These are phyloP conservation scores for Litsea cubeba DNA, from an alignment of 164 flowering plant genomes.

Conservation along the genomic window DNA sequence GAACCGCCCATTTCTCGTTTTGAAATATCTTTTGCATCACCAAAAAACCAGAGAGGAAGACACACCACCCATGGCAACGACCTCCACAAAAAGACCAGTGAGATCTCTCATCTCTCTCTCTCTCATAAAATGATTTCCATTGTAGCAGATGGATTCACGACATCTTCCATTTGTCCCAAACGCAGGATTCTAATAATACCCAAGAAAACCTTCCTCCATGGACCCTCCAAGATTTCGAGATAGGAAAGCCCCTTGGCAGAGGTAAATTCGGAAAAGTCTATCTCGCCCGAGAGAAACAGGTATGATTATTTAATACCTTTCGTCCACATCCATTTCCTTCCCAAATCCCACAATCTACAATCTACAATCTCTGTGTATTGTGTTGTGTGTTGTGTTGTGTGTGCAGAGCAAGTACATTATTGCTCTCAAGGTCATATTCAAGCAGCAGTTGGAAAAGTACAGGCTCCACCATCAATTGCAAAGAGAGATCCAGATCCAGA, in stretches of 20 bases:
- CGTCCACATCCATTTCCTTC: neutral
- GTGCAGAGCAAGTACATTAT: conserved; percentile 37
- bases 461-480: conserved; percentile 60
- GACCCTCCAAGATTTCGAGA: conserved; percentile 59
- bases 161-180: neutral
- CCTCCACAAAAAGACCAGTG: too few relatives aligned
- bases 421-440: conserved; percentile 86
- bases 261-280: conserved; percentile 93
- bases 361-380: neutral
- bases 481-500: conserved; percentile 91
- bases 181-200: conserved; percentile 4
- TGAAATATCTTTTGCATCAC: too few relatives aligned
- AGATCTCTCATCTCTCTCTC: too few relatives aligned
- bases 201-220: conserved; percentile 11
- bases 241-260: conserved; percentile 83
- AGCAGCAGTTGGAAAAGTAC: conserved; percentile 73
- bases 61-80: too few relatives aligned
- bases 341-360: neutral
- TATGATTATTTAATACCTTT: conserved; percentile 2
- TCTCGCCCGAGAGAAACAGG: conserved; percentile 76
- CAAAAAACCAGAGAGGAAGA: too few relatives aligned
- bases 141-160: too few relatives aligned
- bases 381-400: too few relatives aligned
- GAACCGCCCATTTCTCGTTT: too few relatives aligned
- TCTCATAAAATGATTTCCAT: too few relatives aligned